Evolutionary conservation across 2,329 filamentous ascomycete species (phyloP).

Genomic region (Penicillium sp.): DNA sequence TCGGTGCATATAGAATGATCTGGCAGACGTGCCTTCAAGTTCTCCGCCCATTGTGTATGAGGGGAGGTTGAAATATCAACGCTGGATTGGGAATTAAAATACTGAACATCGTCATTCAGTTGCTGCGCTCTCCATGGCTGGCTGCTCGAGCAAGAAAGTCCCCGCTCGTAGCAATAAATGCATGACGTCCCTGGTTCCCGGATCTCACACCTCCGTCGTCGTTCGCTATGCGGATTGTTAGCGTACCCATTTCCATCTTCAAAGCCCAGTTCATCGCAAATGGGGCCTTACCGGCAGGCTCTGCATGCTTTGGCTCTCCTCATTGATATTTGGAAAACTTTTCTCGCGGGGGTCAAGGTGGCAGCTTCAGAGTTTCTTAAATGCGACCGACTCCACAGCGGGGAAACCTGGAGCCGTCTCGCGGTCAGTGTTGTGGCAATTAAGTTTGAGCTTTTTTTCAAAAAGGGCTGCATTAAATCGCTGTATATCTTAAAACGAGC

Average conservation of each 20-base stretch:
- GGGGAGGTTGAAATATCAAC: neutral
- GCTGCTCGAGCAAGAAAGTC: constrained; percentile 8
- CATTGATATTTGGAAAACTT: constrained; percentile 2
- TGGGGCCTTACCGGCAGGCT: constrained; percentile 14
- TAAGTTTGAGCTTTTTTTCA: neutral
- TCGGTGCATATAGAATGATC: constrained; percentile 13
- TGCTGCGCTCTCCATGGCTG: neutral
- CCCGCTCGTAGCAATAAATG: constrained; percentile 11
- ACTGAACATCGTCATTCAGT: neutral
- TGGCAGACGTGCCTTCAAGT: neutral
- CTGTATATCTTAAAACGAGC: too few species aligned
- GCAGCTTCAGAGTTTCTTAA: neutral
- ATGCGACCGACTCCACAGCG: constrained; percentile 9
- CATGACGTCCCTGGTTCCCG: constrained; percentile 13
- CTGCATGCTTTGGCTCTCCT: constrained; percentile 13
- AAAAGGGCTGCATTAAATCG: too few species aligned
- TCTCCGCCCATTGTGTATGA: neutral
- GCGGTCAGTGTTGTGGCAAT: neutral
- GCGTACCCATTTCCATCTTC: neutral
- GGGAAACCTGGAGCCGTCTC: neutral
- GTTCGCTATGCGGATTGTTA: constrained; percentile 6
- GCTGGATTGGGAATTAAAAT: neutral
- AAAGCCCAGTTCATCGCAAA: too few species aligned
- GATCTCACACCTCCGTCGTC: constrained; percentile 18
- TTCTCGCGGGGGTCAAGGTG: neutral